A percentile compares a stretch with the other conserved stretches of the same genome.
phyloP scores from a whole-genome alignment of 1,284 basidiomycete species.

The Phellinidium pouzarii region DNA sequence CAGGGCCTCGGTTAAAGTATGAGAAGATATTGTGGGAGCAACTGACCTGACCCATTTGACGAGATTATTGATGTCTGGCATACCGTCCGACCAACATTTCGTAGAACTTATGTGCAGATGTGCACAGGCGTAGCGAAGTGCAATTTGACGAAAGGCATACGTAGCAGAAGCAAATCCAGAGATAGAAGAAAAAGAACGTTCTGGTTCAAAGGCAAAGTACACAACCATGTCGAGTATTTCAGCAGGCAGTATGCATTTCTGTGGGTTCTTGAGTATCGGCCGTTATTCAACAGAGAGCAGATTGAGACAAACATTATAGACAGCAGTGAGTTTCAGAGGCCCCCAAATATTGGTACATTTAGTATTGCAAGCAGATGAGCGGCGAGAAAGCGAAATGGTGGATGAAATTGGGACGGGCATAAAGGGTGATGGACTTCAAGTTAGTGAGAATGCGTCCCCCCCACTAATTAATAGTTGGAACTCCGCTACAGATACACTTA shows the following conservation, averaged over 20 bases:
- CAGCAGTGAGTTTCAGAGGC: constrained; percentile 1
- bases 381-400: constrained; percentile 8
- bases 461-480: too few species aligned
- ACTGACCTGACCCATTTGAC: constrained; percentile 12
- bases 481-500: too few species aligned
- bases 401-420: constrained; percentile 10
- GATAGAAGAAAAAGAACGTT: constrained; percentile 10
- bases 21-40: background rate
- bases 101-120: constrained; percentile 11
- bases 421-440: background rate
- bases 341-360: constrained; percentile 8
- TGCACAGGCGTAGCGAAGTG: constrained; percentile 11
- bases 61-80: constrained; percentile 12
- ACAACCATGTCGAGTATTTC: constrained; percentile 18
- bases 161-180: constrained; percentile 18
- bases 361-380: constrained; percentile 11
- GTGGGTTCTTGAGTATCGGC: background rate
- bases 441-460: too few species aligned
- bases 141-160: constrained; percentile 14
- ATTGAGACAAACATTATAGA: constrained; percentile 5
- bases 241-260: constrained; percentile 15
- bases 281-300: background rate
- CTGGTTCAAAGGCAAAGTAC: constrained; percentile 3
- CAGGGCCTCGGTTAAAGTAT: background rate
- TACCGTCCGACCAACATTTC: constrained; percentile 14